Base-by-base conservation (phyloP, 2,329 filamentous ascomycete species). In the Simplicillium sp. region DNA sequence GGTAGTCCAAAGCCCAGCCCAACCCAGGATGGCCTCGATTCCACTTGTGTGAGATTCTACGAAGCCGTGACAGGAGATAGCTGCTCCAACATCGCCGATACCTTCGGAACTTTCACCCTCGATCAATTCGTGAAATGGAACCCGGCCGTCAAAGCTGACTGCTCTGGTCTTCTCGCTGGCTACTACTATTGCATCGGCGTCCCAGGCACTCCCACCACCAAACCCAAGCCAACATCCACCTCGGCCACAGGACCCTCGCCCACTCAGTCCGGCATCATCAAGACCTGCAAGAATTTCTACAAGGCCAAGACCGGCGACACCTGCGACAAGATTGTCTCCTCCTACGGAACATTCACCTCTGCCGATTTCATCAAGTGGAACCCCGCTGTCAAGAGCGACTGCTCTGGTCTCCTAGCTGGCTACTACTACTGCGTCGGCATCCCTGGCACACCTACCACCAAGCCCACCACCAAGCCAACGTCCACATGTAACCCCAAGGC, bases 241-340 rank as follows among this genome's bases (percentile, higher is more conserved):
- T 25, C 20, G 6, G 20, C 40, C 7, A 33, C 8, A 32, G 31
- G 11, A n/a, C 41, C 37, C 15, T 34, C 33, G 18, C 41, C 42
- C 11, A 18, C 29, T 11, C 36, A 41, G 29, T 37, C 29, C 31
- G 38, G 35, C 36, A 32, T 44, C 37, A 39, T 39, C 36, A 37
- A 37, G 33, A 17, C 20, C 36, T 47, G 45, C 38, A 37, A 43
- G 29, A 41, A 38, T 25, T 47, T 37, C 43, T 47, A 47, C 34
- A 45, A 40, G 38, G 41, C 44, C 13, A 34, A 41, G 40, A 40
- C 37, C n/a, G 45, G 45, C 12, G 45, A 47, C 15, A 43, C 37
- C 38, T 47, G 45, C 43, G 38, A 45, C 36, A 41, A 36, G 32
- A 40, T 47, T 13, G 41, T 42, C 33, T 29, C 18, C 33, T 39